phyloP scores from a whole-genome alignment of 169 alveolate species.

The Cryptosporidium bovis region DNA sequence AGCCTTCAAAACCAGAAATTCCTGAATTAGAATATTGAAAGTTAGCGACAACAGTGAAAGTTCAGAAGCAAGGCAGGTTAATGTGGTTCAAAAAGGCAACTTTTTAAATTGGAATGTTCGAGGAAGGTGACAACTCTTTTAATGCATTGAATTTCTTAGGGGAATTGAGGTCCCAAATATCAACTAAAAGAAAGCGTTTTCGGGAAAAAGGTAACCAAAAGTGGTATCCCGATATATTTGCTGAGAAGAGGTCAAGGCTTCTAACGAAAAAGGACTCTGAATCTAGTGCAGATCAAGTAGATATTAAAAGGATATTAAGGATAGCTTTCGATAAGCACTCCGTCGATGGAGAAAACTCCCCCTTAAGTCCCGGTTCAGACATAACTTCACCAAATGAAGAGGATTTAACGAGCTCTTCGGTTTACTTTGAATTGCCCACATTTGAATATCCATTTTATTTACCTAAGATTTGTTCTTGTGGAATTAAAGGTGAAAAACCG shows the following conservation, averaged over 20 bases:
- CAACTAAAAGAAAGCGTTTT: constrained; percentile 36
- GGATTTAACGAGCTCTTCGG: constrained; percentile 1
- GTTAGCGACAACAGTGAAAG: background rate
- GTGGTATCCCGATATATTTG: constrained; percentile 53
- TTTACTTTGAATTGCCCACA: constrained; percentile 62
- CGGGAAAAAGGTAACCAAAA: constrained; percentile 16
- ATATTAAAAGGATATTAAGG: constrained; percentile 28
- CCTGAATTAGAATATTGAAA: background rate
- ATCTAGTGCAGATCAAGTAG: background rate
- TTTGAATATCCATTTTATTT: constrained; percentile 57
- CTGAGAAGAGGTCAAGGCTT: constrained; percentile 34
- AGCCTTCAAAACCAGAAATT: too few relatives aligned
- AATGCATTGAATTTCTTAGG: constrained; percentile 8
- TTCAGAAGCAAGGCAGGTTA: background rate
- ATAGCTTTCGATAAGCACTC: constrained; percentile 22
- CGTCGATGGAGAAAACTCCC: constrained; percentile 41
- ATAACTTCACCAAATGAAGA: constrained; percentile 42
- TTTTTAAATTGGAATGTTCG: background rate
- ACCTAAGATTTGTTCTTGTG: constrained; percentile 62
- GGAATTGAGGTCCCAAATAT: constrained; percentile 35
- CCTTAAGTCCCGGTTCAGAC: constrained; percentile 62
- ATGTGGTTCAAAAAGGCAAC: background rate
- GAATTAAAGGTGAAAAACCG: background rate
- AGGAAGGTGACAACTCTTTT: constrained; percentile 33
- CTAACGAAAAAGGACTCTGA: constrained; percentile 17